These are phyloP conservation scores for Phytopythium delawarense DNA, from an alignment of 352 stramenopile genomes.

Conservation along the genomic window DNA sequence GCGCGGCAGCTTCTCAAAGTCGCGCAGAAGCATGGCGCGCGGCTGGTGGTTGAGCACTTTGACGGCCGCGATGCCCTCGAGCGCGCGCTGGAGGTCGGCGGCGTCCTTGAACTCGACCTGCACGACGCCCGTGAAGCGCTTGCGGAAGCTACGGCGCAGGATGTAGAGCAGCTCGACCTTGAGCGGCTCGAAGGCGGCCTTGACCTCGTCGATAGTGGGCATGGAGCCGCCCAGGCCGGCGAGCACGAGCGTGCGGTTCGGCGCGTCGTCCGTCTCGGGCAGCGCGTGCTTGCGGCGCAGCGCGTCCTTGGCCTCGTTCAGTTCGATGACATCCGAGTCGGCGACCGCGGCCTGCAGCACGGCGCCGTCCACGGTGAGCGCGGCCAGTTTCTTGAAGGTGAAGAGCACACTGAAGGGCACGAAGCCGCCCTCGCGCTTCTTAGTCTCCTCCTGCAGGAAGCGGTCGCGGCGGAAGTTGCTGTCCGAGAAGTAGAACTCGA, in stretches of 20 bases:
- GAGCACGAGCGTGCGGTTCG: conserved; percentile 66
- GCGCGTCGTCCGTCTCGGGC: conserved; percentile 55
- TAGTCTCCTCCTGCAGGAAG: conserved; percentile 85
- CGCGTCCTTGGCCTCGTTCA: conserved; percentile 73
- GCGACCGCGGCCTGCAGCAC: conserved; percentile 68
- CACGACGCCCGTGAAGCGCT: conserved; percentile 68
- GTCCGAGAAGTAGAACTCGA: conserved; percentile 93
- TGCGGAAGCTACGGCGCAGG: conserved; percentile 62
- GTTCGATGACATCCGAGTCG: conserved; percentile 71
- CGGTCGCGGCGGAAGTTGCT: conserved; percentile 91
- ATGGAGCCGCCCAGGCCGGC: conserved; percentile 51
- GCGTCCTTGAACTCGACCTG: conserved; percentile 74
- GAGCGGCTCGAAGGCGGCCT: conserved; percentile 49
- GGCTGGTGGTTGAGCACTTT: conserved; percentile 57
- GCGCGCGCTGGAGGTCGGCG: conserved; percentile 43
- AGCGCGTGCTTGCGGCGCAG: conserved; percentile 74
- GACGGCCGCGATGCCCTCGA: conserved; percentile 45
- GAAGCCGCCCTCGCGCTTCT: conserved; percentile 79
- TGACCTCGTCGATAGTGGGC: conserved; percentile 81
- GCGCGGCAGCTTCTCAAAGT: conserved; percentile 58
- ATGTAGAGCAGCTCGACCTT: conserved; percentile 69
- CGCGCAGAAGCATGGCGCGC: conserved; percentile 41
- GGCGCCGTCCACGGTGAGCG: conserved; percentile 68
- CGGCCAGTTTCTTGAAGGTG: conserved; percentile 90
- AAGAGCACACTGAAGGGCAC: conserved; percentile 85